phyloP scores from a whole-genome alignment of 257 asterid genomes.

The Cordia subcordata region DNA sequence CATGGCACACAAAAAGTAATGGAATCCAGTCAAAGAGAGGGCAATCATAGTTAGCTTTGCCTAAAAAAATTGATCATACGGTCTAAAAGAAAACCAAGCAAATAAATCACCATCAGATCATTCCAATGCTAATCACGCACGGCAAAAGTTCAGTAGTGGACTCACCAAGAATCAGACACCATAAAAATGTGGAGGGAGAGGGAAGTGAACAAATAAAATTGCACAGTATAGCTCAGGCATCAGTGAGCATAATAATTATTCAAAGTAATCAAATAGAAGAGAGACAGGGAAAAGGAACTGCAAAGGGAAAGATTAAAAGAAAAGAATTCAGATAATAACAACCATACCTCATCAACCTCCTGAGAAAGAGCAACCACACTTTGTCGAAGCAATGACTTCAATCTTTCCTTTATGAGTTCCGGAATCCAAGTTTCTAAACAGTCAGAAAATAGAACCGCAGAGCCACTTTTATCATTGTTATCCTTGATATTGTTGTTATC shows the following conservation, averaged over 20 bases:
- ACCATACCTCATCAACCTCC: constrained; percentile 76
- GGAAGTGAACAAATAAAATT: not conserved
- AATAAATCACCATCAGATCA: no score
- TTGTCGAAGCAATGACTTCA: constrained; percentile 50
- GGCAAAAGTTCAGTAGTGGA: no score
- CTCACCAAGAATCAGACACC: no score
- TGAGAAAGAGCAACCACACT: constrained; percentile 47
- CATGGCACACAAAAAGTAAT: no score
- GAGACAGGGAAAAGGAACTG: no score
- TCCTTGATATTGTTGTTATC: constrained; percentile 15
- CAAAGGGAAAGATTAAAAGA: not conserved
- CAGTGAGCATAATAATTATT: no score
- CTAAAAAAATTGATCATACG: no score
- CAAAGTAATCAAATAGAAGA: not conserved
- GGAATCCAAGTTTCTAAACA: constrained; percentile 57
- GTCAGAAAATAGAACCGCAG: constrained; percentile 44
- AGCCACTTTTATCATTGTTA: constrained; percentile 4
- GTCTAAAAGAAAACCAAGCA: no score
- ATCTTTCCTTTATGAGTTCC: constrained; percentile 45
- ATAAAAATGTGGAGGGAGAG: not conserved
- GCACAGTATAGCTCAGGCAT: no score
- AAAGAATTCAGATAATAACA: not conserved
- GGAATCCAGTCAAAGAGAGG: no score
- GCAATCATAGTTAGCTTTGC: no score
- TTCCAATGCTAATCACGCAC: no score